Evolutionary conservation across 2,329 filamentous ascomycete genomes (phyloP).

Genomic region (Fonsecaea erecta): DNA sequence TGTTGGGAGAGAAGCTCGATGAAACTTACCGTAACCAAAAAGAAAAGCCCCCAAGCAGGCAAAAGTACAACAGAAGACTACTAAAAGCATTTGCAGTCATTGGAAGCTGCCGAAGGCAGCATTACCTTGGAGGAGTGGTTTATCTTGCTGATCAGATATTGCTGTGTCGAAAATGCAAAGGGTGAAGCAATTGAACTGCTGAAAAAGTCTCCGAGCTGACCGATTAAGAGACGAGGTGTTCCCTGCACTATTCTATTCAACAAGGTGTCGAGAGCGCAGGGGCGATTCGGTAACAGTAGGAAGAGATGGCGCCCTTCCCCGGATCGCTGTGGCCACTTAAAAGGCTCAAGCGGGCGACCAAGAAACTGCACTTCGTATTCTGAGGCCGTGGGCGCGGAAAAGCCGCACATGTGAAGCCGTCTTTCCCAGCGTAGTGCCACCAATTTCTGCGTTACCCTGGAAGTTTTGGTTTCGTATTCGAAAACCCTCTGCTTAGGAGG

Average conservation of each 20-base stretch:
- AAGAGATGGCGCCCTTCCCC: background rate
- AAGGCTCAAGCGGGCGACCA: background rate
- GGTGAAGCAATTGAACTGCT: background rate
- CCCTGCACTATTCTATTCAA: background rate
- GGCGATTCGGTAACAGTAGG: background rate
- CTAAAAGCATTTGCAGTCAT: slow-evolving; percentile 35
- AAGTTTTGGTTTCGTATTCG: background rate
- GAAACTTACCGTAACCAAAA: slow-evolving; percentile 50
- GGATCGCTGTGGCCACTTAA: background rate
- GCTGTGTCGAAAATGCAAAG: background rate
- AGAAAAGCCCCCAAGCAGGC: slow-evolving; percentile 54
- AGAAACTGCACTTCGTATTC: background rate
- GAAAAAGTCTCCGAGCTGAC: background rate
- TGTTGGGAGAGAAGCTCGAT: background rate
- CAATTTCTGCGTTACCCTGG: background rate
- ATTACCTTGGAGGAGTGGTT: background rate
- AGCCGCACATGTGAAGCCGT: background rate
- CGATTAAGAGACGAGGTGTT: background rate
- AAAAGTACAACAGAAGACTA: slow-evolving; percentile 48
- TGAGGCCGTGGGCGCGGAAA: background rate
- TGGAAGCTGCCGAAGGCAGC: background rate
- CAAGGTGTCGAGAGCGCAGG: background rate
- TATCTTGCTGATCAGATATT: background rate
- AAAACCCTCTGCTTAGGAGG: background rate
- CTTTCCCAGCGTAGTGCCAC: background rate